phyloP scores from a whole-genome alignment of 495 filamentous ascomycete species.

The Massariosphaeria phaeospora region DNA sequence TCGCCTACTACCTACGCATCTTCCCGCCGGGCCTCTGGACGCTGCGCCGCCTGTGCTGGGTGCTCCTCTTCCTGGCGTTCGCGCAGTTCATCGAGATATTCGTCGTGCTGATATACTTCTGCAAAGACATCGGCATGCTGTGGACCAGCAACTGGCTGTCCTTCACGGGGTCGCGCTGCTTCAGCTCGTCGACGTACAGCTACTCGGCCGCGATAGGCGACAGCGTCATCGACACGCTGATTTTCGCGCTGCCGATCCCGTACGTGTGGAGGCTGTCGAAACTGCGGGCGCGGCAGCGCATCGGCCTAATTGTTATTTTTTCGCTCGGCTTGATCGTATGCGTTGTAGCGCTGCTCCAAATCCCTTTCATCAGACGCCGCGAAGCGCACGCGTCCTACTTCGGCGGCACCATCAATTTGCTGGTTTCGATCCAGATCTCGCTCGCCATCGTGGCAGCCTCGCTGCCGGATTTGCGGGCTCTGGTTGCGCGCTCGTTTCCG shows the following conservation, averaged over 20 bases:
- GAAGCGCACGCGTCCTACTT: constrained; percentile 9
- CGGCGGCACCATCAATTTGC: constrained; percentile 21
- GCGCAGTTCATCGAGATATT: constrained; percentile 9
- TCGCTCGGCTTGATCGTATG: constrained; percentile 19
- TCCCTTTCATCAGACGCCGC: constrained; percentile 14
- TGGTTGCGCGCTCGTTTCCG: constrained; percentile 15
- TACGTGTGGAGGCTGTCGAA: constrained; percentile 16
- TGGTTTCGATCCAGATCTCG: constrained; percentile 20
- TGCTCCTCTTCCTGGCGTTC: constrained; percentile 6
- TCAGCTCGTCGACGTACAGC: constrained; percentile 12
- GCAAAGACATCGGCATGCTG: constrained; percentile 14
- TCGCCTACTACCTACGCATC: constrained; percentile 24
- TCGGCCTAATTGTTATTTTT: constrained; percentile 18
- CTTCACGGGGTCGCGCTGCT: constrained; percentile 16
- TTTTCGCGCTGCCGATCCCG: constrained; percentile 22
- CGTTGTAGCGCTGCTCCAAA: constrained; percentile 20
- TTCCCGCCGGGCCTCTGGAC: constrained; percentile 10
- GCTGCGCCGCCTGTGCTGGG: background rate
- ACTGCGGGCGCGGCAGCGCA: constrained; percentile 1
- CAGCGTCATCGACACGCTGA: constrained; percentile 11
- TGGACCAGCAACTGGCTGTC: constrained; percentile 4
- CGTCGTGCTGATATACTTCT: constrained; percentile 8
- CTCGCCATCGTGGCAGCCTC: constrained; percentile 23
- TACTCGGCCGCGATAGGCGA: constrained; percentile 25
- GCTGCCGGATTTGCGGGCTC: constrained; percentile 18